A percentile compares a stretch with the other conserved stretches of the same genome.
These are phyloP conservation scores for Vanrija humicola DNA, from an alignment of 1,284 basidiomycete species.

Conservation along the genomic window DNA sequence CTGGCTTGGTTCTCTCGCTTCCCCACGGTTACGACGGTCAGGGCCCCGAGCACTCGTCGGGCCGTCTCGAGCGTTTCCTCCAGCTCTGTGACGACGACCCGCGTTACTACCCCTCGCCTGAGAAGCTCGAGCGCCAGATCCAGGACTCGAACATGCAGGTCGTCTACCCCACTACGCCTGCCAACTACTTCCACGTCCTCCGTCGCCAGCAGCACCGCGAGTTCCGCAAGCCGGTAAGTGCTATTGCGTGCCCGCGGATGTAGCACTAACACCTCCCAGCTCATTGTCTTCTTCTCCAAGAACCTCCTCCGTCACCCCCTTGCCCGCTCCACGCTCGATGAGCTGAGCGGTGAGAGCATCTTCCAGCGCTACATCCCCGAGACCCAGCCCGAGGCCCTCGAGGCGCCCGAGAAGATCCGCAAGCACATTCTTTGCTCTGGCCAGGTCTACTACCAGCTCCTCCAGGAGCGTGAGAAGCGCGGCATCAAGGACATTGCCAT, in stretches of 20 bases:
- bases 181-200: slow-evolving; percentile 94
- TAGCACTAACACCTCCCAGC: slow-evolving; percentile 22
- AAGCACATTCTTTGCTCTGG: slow-evolving; percentile 87
- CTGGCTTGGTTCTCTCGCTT: slow-evolving; percentile 84
- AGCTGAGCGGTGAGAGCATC: slow-evolving; percentile 81
- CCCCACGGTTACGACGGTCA: slow-evolving; percentile 99
- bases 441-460: slow-evolving; percentile 87
- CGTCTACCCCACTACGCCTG: slow-evolving; percentile 89
- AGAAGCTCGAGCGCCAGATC: slow-evolving; percentile 91
- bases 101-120: slow-evolving; percentile 76
- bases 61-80: slow-evolving; percentile 92
- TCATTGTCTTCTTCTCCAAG: slow-evolving; percentile 96
- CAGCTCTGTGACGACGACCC: slow-evolving; percentile 98
- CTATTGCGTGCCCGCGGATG: slow-evolving; percentile 20
- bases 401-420: slow-evolving; percentile 77
- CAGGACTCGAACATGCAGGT: slow-evolving; percentile 99
- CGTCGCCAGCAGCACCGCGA: slow-evolving; percentile 92
- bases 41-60: slow-evolving; percentile 97
- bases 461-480: slow-evolving; percentile 82
- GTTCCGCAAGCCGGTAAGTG: slow-evolving; percentile 74
- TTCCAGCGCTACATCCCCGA: slow-evolving; percentile 96
- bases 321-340: slow-evolving; percentile 78
- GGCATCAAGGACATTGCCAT: slow-evolving; percentile 91
- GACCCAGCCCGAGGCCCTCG: slow-evolving; percentile 65
- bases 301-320: slow-evolving; percentile 86